A percentile compares a stretch with the other conserved stretches of the same genome.
Conservation (phyloP, 2,329 filamentous ascomycete species). For the Colletotrichum caudatum region DNA sequence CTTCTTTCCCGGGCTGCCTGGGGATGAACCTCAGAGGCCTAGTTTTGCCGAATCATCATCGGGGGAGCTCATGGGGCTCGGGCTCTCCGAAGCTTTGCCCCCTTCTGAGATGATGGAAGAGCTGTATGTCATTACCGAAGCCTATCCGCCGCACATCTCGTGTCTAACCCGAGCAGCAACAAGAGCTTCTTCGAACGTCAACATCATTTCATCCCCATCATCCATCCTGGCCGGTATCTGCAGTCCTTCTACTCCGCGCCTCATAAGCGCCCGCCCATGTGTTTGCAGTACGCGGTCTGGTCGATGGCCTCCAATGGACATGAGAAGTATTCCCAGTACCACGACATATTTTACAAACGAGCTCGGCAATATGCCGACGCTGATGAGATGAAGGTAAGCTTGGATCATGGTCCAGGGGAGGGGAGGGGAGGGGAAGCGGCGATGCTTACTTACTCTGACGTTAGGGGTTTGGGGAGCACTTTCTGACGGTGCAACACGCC, state of each 20-base stretch:
- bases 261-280: constrained; percentile 83
- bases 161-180: constrained; percentile 63
- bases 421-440: not conserved
- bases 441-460: not conserved
- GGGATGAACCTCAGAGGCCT: not conserved
- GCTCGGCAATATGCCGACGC: constrained; percentile 85
- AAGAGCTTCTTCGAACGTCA: constrained; percentile 81
- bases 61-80: constrained; percentile 75
- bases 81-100: constrained; percentile 85
- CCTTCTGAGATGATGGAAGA: constrained; percentile 84
- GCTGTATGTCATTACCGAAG: constrained; percentile 67
- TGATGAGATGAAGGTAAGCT: constrained; percentile 80
- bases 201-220: constrained; percentile 78
- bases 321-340: constrained; percentile 77
- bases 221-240: constrained; percentile 82
- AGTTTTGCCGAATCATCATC: constrained; percentile 24
- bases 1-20: not conserved
- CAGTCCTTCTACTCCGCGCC: constrained; percentile 79
- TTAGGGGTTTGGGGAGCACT: constrained; percentile 79
- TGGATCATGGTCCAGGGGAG: no score
- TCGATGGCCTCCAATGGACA: constrained; percentile 78
- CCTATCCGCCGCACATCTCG: not conserved
- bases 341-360: constrained; percentile 84
- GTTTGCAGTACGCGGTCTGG: constrained; percentile 89
- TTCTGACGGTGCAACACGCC: constrained; percentile 82